Percentiles rank a stretch among this genome's conserved stretches.
phyloP scores from a whole-genome alignment of 2,329 filamentous ascomycete species.

The Acrodontium crateriforme region DNA sequence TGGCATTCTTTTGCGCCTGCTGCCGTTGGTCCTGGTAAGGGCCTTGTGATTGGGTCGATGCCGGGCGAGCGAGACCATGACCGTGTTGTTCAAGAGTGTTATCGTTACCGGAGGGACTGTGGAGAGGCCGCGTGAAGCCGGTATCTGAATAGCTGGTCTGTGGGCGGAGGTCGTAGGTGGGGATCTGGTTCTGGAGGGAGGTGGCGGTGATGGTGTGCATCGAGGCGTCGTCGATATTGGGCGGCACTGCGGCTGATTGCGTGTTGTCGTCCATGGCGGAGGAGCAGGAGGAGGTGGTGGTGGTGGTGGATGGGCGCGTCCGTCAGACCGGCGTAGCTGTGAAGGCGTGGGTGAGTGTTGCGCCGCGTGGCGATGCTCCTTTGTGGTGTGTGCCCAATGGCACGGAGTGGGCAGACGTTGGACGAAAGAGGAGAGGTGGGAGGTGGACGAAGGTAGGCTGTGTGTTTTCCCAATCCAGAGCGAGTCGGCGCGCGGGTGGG shows the following conservation, averaged over 20 bases:
- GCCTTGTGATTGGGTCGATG: conserved; percentile 17
- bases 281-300: conserved; percentile 2
- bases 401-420: too few species aligned
- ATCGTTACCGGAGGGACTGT: conserved; percentile 30
- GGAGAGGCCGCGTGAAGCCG: conserved; percentile 29
- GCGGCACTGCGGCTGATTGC: conserved; percentile 2
- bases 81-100: conserved; percentile 25
- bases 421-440: too few species aligned
- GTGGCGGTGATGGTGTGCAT: conserved; percentile 35
- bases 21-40: conserved; percentile 24
- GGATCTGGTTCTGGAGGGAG: conserved; percentile 20
- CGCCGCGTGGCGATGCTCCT: too few species aligned
- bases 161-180: conserved; percentile 31
- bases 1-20: conserved; percentile 36
- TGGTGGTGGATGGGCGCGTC: background rate
- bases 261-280: conserved; percentile 1
- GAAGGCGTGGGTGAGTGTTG: background rate
- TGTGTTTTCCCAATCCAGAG: too few species aligned
- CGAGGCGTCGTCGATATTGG: conserved; percentile 32
- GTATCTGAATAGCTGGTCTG: conserved; percentile 42
- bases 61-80: conserved; percentile 19
- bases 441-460: too few species aligned
- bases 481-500: too few species aligned
- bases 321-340: too few species aligned
- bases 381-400: too few species aligned